Percentiles rank a stretch among this genome's conserved stretches.
Evolutionary conservation across 2,329 filamentous ascomycete species (phyloP).

Genomic region (Ampelomyces quisqualis): DNA sequence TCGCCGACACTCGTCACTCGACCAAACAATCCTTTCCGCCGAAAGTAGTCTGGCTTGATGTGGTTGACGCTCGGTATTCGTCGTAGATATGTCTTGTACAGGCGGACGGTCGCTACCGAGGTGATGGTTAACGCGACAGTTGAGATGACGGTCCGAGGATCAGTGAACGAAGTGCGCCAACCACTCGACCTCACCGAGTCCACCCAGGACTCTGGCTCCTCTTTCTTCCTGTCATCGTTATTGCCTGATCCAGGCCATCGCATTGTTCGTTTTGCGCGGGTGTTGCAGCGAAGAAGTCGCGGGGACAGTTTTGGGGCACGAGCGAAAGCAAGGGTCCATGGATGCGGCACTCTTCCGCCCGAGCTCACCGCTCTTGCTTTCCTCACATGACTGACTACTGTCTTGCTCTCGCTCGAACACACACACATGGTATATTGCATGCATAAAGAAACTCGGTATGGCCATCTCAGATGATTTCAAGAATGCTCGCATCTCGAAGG

Average conservation of each 20-base stretch:
- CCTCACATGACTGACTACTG: too few relatives aligned
- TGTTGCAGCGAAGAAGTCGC: slow-evolving; percentile 11
- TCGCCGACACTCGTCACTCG: slow-evolving; percentile 92
- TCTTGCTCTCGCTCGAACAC: too few relatives aligned
- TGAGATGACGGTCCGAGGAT: slow-evolving; percentile 57
- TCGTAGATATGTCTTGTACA: slow-evolving; percentile 73
- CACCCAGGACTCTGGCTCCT: slow-evolving; percentile 47
- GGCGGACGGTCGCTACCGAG: slow-evolving; percentile 55
- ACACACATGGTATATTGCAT: neutral
- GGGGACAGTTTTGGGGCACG: slow-evolving; percentile 1
- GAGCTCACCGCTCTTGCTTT: neutral
- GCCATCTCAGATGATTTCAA: too few relatives aligned
- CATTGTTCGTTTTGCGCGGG: slow-evolving; percentile 39
- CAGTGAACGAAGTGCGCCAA: slow-evolving; percentile 58
- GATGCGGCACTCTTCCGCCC: neutral
- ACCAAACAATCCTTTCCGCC: slow-evolving; percentile 75
- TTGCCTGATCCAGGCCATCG: slow-evolving; percentile 46
- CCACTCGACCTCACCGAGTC: slow-evolving; percentile 38
- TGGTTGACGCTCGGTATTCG: slow-evolving; percentile 77
- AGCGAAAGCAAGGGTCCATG: neutral
- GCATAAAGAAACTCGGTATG: too few relatives aligned
- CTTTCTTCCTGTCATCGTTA: slow-evolving; percentile 33
- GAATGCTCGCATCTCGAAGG: too few relatives aligned
- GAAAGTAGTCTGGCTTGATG: slow-evolving; percentile 73
- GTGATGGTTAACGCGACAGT: slow-evolving; percentile 58